phyloP scores from a whole-genome alignment of 202 grass and related monocot species.

The Eragrostis tef region DNA sequence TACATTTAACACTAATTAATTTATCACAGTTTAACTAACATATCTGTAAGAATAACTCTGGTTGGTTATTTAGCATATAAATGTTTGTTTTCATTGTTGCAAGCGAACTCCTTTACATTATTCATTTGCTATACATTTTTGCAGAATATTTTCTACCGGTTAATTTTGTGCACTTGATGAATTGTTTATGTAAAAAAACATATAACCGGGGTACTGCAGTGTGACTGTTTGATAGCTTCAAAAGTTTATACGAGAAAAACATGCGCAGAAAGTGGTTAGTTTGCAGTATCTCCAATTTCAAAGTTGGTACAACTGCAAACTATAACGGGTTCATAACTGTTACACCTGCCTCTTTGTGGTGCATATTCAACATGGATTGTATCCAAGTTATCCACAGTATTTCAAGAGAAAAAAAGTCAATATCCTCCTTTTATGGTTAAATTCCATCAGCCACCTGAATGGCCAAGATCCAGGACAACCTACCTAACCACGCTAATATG shows the following conservation, averaged over 20 bases:
- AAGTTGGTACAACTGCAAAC: neutral
- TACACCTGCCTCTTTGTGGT: neutral
- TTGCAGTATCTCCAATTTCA: constrained; percentile 12
- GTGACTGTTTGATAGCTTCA: constrained; percentile 22
- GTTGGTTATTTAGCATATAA: constrained; percentile 15
- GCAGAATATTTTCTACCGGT: neutral
- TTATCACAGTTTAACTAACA: constrained; percentile 35
- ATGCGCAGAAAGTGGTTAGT: neutral
- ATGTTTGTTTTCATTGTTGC: constrained; percentile 1
- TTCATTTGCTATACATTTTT: neutral
- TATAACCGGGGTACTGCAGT: neutral
- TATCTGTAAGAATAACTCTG: constrained; percentile 1
- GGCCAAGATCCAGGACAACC: too few relatives aligned
- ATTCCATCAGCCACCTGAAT: too few relatives aligned
- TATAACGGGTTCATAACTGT: neutral
- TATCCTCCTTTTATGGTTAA: neutral
- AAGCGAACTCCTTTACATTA: neutral
- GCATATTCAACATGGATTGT: neutral
- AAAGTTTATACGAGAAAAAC: neutral
- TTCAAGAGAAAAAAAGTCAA: neutral
- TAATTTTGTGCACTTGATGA: neutral
- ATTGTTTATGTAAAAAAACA: constrained; percentile 6
- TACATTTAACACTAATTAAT: constrained; percentile 38
- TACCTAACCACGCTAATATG: too few relatives aligned
- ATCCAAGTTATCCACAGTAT: neutral